Base-by-base conservation (phyloP, 148 eudicot genomes). In the Oxyria digyna region DNA sequence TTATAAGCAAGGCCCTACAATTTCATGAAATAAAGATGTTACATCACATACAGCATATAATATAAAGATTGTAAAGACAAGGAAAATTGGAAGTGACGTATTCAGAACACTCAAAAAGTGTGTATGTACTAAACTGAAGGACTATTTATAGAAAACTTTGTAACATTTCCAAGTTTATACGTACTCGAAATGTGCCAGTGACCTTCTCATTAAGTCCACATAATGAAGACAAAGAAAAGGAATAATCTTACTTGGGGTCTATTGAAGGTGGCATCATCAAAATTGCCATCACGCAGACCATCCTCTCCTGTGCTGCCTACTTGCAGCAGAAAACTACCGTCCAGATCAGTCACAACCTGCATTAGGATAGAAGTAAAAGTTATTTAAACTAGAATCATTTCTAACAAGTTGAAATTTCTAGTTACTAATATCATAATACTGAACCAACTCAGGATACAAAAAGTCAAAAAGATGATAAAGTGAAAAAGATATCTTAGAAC, bases 231-330 rank as follows among this genome's bases (percentile, higher is more conserved):
- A 1, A 38, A 38, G 9, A 38, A 38, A 38, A 38, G 8, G 41
- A 38, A 38, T 2, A 7, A 20, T 7, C 46, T 81, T 74, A 86
- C 98, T 88, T 93, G 98, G 67, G 98, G 98, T 69, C 84, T 87
- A 57, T 89, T 89, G 78, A 93, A 93, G 76, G 86, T 81, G 62
- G 95, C 91, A 63, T 89, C 91, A 71, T 86, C 91, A 75, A 93
- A 93, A 71, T 81, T 89, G 48, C 98, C 98, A 83, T 93, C 96
- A 81, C 76, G 87, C 67, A 93, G 69, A 68, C 95, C 98, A 72
- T 93, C 98, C 82, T 80, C 95, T 74, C 96, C 98, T 35, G 84
- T 80, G 83, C 96, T 89, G 69, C 98, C 98, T 54, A 93, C 74
- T 93, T 93, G 98, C 57, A 82, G 73, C 69, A 86, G 78, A 80